Base-by-base conservation (phyloP, 2,329 filamentous ascomycete genomes). In the Phoma herbarum region DNA sequence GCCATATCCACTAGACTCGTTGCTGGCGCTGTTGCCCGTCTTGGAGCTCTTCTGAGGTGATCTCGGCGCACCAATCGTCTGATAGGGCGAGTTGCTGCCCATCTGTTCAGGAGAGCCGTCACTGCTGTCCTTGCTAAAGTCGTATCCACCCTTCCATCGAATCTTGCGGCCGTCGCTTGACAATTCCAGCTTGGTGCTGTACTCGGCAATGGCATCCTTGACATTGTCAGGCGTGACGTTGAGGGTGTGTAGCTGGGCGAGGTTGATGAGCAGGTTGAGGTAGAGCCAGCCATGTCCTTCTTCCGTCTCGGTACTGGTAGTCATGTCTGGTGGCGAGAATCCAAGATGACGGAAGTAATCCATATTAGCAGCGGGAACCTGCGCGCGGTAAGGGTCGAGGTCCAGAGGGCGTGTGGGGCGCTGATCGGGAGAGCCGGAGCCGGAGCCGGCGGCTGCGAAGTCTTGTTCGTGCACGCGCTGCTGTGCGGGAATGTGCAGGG, bases 181-280 rank as follows among this genome's bases (percentile, higher is more conserved):
- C 0, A 96, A 74, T 71, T 96, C 90, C 50, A 96, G 88, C 66
- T 90, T 90, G 20, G 85, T 84, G 67, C 91, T 94, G 64, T 88
- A 85, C 48, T 90, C 86, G 0, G 82, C 80, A 1, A 96, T 82
- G 0, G 92, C 90, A 33, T 85, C 85, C 57, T 90, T 88, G 37
- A 95, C 87, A 67, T 94, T 94, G 26, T 89, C 87, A 0, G 88
- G 84, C 0, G 92, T 93, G 1, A 96, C 91, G 58, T 92, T 93
- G 65, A 95, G 84, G 0, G 93, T 94, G 68, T 96, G 92, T 18
- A 96, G 79, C 76, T 96, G 92, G 0, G 92, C 92, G 81, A 96
- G 85, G 69, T 90, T 93, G 71, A 89, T 88, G 1, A 96, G 82
- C 1, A 96, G 78, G 66, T 95, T 95, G 7, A 95, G 79, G 67